Evolutionary conservation across 2,329 filamentous ascomycete genomes (phyloP).

Genomic region (Hymenoscyphus linearis): DNA sequence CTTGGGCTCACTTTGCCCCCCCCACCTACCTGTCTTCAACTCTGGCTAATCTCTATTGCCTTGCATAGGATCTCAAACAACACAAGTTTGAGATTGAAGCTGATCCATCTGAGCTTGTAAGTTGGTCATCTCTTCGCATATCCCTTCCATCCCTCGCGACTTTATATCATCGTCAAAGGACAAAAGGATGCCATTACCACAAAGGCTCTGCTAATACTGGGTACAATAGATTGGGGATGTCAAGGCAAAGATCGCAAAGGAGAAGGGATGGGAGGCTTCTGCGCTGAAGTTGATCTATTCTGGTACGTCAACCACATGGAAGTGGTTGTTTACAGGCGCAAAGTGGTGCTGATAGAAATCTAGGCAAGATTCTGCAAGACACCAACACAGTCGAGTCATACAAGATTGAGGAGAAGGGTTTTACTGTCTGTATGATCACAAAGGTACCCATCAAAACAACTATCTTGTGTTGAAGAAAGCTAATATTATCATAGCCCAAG

Average conservation of each 20-base stretch:
- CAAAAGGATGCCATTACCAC: neutral
- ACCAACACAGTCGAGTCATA: slow-evolving; percentile 94
- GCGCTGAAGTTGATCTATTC: slow-evolving; percentile 97
- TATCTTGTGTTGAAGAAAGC: neutral
- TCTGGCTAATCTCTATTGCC: slow-evolving; percentile 21
- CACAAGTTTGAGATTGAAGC: slow-evolving; percentile 97
- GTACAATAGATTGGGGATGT: slow-evolving; percentile 69
- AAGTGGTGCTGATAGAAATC: slow-evolving; percentile 26
- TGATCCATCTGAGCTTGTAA: slow-evolving; percentile 85
- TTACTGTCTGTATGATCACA: slow-evolving; percentile 96
- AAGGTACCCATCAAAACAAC: slow-evolving; percentile 59
- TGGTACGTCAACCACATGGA: slow-evolving; percentile 49
- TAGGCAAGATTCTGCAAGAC: slow-evolving; percentile 98
- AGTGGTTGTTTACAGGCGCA: neutral
- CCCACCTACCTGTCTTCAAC: slow-evolving; percentile 22
- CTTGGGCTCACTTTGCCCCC: slow-evolving; percentile 11
- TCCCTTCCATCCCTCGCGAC: neutral
- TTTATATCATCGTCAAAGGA: neutral
- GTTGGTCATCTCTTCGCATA: slow-evolving; percentile 30
- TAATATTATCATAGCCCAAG: slow-evolving; percentile 59
- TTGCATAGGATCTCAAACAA: slow-evolving; percentile 84
- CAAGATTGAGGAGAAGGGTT: slow-evolving; percentile 99
- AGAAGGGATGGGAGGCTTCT: slow-evolving; percentile 91
- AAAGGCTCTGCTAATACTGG: slow-evolving; percentile 2
- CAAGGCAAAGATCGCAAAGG: slow-evolving; percentile 85